phyloP scores from a whole-genome alignment of 306 rosid species.

The Trifolium repens region DNA sequence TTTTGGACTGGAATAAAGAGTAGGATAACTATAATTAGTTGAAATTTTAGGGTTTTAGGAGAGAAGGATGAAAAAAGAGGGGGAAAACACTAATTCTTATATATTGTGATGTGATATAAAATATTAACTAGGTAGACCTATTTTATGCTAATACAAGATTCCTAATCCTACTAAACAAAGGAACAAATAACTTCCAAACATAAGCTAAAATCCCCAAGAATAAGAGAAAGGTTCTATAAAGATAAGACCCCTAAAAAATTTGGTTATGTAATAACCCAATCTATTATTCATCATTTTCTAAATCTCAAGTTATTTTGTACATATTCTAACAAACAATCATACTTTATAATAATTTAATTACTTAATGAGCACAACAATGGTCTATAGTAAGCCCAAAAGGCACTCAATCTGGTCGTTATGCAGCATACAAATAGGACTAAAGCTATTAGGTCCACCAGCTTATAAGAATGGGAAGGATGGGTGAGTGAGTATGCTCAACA shows the following conservation, averaged over 20 bases:
- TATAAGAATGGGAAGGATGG: no score
- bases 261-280: background rate
- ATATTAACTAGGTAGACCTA: slow-evolving; percentile 15
- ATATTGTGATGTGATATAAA: background rate
- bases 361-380: slow-evolving; percentile 19
- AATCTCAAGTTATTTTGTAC: slow-evolving; percentile 1
- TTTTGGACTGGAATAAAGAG: slow-evolving; percentile 68
- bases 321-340: slow-evolving; percentile 33
- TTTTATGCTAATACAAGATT: slow-evolving; percentile 2
- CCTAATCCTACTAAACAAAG: slow-evolving; percentile 18
- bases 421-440: slow-evolving; percentile 32
- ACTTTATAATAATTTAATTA: slow-evolving; percentile 11
- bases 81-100: background rate
- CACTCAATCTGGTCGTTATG: slow-evolving; percentile 14
- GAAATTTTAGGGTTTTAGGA: slow-evolving; percentile 13
- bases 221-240: background rate
- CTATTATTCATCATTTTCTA: slow-evolving; percentile 8
- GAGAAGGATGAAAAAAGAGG: slow-evolving; percentile 34
- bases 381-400: slow-evolving; percentile 23
- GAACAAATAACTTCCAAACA: slow-evolving; percentile 1
- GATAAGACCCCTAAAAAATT: background rate
- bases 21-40: slow-evolving; percentile 26
- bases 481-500: slow-evolving; percentile 19
- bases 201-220: slow-evolving; percentile 15
- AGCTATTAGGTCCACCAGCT: background rate